Base-by-base conservation (phyloP, 306 rosid species). In the Cicer yamashitae region DNA sequence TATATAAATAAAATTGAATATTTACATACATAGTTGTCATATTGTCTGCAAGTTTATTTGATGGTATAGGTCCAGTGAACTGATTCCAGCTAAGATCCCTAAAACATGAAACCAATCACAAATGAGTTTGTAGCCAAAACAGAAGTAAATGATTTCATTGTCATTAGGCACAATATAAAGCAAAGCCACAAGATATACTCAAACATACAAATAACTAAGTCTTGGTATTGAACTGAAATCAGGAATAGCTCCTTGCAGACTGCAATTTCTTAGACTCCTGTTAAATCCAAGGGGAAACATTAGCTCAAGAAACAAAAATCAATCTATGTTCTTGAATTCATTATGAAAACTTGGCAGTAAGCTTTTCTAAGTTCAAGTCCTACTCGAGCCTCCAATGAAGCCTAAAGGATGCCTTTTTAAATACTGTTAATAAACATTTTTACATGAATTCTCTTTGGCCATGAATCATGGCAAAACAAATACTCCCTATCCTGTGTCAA, bases 191-290 rank as follows among this genome's bases (percentile, higher is more conserved):
- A 59, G 37, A 59, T 43, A 50, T 60, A 39, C 54, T 77, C 9
- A 5, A 74, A 91, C 98, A 70, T 88, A 93, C 98, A 93, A 71
- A 88, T 89, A 93, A 53, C 64, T 72, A 77, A 93, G 93, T n/a
- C 76, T 37, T 7, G 52, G 38, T 73, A 91, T 85, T 70, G 34
- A 58, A 84, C 93, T 88, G 62, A 93, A 75, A 85, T 93, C 89
- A 80, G 87, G 97, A 89, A 93, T 46, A n/a, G 84, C 20, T 84
- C 98, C 98, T 86, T 81, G 82, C 88, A 93, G 82, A 53, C 84
- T 80, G 84, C 98, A 93, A 82, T 93, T 93, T 84, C 96, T 89
- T 11, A 93, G 90, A 86, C 97, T 89, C 79, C 98, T 93, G 96
- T 72, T 10, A 81, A 66, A 78, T 61, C 82, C 77, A 73, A 82